Base-by-base conservation (phyloP, 2,329 filamentous ascomycete genomes). In the Colletotrichum musicola region DNA sequence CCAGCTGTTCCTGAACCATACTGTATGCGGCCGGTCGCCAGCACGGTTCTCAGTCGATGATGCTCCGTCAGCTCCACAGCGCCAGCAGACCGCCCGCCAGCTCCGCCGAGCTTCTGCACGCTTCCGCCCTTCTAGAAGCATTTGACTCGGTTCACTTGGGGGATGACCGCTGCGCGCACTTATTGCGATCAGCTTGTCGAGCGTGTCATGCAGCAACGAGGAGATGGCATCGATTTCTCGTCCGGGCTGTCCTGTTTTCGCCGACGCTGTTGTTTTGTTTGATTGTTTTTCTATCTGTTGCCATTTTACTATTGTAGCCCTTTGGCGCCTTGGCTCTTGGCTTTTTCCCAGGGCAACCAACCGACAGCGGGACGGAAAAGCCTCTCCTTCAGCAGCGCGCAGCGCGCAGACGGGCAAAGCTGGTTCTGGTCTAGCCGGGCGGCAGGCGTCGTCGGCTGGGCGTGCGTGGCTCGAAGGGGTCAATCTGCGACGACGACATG, bases 331-430 rank as follows among this genome's bases (percentile, higher is more conserved):
- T 49, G 60, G 51, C 60, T 55, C 59, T 62, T 55, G 59, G 59
- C 59, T 25, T 68, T 25, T 25, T 49, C 35, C 61, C 62, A 65
- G 25, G 61, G 65, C 65, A 68, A 68, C 65, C 65, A 68, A 68
- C 65, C 64, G 42, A 12, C 22, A 22, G 42, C 13, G 40, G 40
- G 14, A 35, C 9, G 30, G 25, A 38, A 51, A 56, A 38, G 38
- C 38, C 20, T 27, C 38, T 58, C 40, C 53, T 49, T 30, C 30
- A 35, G 30, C 30, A 35, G 30, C 10, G 30, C 30, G 30, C 7
- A 35, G 7, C 10, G 1, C 10, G 30, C 10, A 35, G 30, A 9
- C 30, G 47, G 47, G 38, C 50, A 10, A 10, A 14, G 20, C 40
- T 65, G 38, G 25, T 30, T 57, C 46, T 64, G 61, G 27, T 27